Conservation (phyloP, 2,329 filamentous ascomycete genomes). For the Aspergillus tanneri region DNA sequence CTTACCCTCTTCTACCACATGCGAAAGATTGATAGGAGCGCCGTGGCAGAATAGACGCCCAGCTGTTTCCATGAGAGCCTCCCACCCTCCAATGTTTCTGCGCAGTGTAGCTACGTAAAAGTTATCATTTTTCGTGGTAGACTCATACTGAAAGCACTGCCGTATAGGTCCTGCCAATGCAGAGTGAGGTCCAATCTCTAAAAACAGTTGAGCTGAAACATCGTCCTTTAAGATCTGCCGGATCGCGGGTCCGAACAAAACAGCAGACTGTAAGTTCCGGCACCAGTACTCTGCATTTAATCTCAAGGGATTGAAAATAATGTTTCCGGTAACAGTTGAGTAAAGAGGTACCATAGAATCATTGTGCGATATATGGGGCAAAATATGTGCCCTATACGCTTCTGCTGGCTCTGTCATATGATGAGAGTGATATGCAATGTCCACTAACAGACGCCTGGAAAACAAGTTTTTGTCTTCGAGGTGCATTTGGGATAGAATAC, state of each 20-base stretch:
- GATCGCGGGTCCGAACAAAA: conserved; percentile 23
- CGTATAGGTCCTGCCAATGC: conserved; percentile 23
- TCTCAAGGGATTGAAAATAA: conserved; percentile 8
- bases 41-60: conserved; percentile 14
- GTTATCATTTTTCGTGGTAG: background rate
- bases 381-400: conserved; percentile 11
- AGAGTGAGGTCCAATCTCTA: conserved; percentile 31
- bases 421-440: conserved; percentile 24
- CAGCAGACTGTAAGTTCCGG: conserved; percentile 25
- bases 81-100: background rate
- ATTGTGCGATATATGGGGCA: conserved; percentile 4
- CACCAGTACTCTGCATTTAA: conserved; percentile 25
- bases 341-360: conserved; percentile 16
- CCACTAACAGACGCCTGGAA: conserved; percentile 10
- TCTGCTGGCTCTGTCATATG: conserved; percentile 17
- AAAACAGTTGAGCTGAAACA: conserved; percentile 8
- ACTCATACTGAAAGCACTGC: conserved; percentile 16
- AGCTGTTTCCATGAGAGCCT: conserved; percentile 10
- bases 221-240: background rate
- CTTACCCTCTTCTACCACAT: conserved; percentile 2
- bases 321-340: conserved; percentile 15
- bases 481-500: conserved; percentile 9
- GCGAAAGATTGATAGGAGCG: background rate
- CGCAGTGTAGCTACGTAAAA: conserved; percentile 10
- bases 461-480: conserved; percentile 9